Base-by-base conservation (phyloP, 225 moss, liverwort and hornwort genomes). In the Pseudisothecium myosuroides region DNA sequence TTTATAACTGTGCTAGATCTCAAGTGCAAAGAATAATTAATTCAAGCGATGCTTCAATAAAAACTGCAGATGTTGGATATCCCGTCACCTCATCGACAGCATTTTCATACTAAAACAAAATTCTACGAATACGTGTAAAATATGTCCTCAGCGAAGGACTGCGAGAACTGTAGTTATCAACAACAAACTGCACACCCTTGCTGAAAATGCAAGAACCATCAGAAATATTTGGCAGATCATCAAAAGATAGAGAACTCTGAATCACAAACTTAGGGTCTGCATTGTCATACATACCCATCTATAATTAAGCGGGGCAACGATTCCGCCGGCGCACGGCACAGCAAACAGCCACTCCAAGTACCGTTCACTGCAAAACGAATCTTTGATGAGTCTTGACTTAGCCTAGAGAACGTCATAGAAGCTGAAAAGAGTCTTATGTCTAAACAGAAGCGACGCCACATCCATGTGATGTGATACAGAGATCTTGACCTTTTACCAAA, bases 301-400 rank as follows among this genome's bases (percentile, higher is more conserved):
- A 90, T 97, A 96, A 83, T 98, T 98, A 86, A 98, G 93, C 45
- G 98, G 98, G 79, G 96, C 98, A 67, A 98, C 92, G 64, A 98
- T 96, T 75, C 97, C 95, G 21, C 92, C 78, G 12, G 96, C 97
- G 85, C 97, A 93, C 27, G 96, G 96, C 43, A 99, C 99, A 73
- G 95, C 99, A 91, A 96, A 90, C 86, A 99, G 90, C 97, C 97
- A 99, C 91, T 97, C 96, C 93, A 99, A 90, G 85, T 96, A 99
- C 95, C 95, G 85, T 83, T 99, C 99, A 87, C 99, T 99, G 97
- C 92, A 93, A 82, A 96, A 82, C 66, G 29, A 87, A 88, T 80
- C 82, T 36, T 62, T 39, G 50, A 84, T 81, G 77, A 89, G 68
- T 37, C 43, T 32, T 43, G 49, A 39, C 69, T 67, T 63, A 50